Conservation (phyloP, 2,329 filamentous ascomycete species). For the Cryphonectria carpinicola region DNA sequence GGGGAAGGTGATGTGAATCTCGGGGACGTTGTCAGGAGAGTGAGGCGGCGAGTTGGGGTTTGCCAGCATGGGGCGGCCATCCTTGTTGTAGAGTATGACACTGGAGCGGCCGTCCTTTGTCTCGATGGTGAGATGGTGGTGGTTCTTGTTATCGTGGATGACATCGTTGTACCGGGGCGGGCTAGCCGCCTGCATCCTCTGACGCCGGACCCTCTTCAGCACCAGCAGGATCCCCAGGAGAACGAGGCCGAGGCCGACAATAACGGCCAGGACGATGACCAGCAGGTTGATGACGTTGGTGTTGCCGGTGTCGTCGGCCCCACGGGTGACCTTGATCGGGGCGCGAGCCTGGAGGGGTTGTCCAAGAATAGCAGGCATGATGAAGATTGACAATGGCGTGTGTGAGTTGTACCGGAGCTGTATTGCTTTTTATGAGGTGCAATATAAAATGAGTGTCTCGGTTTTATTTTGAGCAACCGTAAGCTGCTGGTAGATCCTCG, state of each 20-base stretch:
- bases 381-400: conserved; percentile 26
- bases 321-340: conserved; percentile 54
- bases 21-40: conserved; percentile 82
- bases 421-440: conserved; percentile 2
- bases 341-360: conserved; percentile 37
- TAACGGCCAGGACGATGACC: conserved; percentile 71
- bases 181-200: conserved; percentile 52
- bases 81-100: conserved; percentile 78
- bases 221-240: conserved; percentile 71
- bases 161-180: conserved; percentile 72
- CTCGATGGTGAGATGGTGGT: conserved; percentile 61
- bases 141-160: conserved; percentile 49
- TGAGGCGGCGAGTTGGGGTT: conserved; percentile 76
- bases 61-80: conserved; percentile 73
- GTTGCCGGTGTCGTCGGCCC: conserved; percentile 18
- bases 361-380: conserved; percentile 44
- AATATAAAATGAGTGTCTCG: conserved; percentile 15
- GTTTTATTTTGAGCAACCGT: conserved; percentile 12
- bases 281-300: conserved; percentile 68
- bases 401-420: conserved; percentile 23
- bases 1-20: conserved; percentile 98
- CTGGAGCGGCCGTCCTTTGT: conserved; percentile 65
- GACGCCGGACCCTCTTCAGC: conserved; percentile 67
- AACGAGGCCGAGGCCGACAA: conserved; percentile 74
- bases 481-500: conserved; percentile 14